phyloP scores from a whole-genome alignment of 176 grass and related monocot species.

The Triticum timopheevii region DNA sequence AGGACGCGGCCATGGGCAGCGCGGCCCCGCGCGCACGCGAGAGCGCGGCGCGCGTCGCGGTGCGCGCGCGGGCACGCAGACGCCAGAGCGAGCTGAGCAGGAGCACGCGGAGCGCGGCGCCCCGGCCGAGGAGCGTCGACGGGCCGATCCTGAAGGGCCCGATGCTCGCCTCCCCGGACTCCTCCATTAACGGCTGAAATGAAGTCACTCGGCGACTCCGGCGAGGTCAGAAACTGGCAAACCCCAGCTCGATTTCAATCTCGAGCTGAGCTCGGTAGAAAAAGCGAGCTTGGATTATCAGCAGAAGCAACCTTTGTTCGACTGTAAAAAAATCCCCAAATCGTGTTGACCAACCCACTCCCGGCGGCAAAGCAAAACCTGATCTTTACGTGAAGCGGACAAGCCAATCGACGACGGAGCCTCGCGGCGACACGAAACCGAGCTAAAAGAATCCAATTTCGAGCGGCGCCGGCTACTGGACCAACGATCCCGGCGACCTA shows the following conservation, averaged over 20 bases:
- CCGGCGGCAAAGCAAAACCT: neutral
- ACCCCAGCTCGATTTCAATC: neutral
- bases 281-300: neutral
- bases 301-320: neutral
- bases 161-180: constrained; percentile 59
- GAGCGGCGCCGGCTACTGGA: neutral
- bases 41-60: constrained; percentile 20
- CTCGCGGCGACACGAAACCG: constrained; percentile 13
- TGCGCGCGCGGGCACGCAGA: constrained; percentile 37
- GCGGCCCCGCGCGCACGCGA: constrained; percentile 18
- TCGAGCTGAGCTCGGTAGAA: neutral
- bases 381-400: neutral
- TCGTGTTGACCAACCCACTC: neutral
- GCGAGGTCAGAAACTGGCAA: neutral
- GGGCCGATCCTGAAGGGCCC: constrained; percentile 77
- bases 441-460: constrained; percentile 27
- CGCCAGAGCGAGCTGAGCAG: constrained; percentile 55
- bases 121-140: constrained; percentile 69
- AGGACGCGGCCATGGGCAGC: constrained; percentile 22
- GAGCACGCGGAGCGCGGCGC: constrained; percentile 78
- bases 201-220: neutral
- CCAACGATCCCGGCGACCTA: neutral
- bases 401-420: constrained; percentile 1
- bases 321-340: constrained; percentile 21
- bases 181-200: constrained; percentile 33